Conservation (phyloP, 176 grass and related monocot genomes). For the Bonia amplexicaulis region DNA sequence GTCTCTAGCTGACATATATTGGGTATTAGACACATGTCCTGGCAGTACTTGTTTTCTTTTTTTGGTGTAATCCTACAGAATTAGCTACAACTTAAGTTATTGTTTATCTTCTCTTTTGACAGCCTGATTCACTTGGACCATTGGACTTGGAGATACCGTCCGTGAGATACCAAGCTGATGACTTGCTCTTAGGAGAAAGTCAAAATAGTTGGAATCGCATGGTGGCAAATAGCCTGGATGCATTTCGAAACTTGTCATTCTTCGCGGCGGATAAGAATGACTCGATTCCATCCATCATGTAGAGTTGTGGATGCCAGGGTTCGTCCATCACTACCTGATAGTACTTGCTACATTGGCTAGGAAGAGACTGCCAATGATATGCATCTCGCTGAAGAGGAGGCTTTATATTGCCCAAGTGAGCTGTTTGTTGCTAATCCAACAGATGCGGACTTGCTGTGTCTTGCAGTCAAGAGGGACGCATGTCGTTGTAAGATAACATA, state of each 20-base stretch:
- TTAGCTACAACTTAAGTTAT: conserved; percentile 7
- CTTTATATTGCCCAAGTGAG: conserved; percentile 40
- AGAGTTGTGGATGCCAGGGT: conserved; percentile 3
- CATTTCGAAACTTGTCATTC: conserved; percentile 72
- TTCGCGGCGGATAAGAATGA: conserved; percentile 55
- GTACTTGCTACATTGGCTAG: conserved; percentile 10
- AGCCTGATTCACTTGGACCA: conserved; percentile 92
- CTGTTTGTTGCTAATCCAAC: conserved; percentile 33
- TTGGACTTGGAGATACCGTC: conserved; percentile 69
- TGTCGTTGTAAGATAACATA: conserved; percentile 45
- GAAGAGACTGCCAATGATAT: conserved; percentile 10
- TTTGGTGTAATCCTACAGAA: not conserved
- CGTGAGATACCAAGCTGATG: conserved; percentile 51
- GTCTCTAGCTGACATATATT: conserved; percentile 64
- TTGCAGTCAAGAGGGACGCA: conserved; percentile 12
- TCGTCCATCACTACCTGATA: not conserved
- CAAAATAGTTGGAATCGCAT: conserved; percentile 76
- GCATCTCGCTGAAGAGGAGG: conserved; percentile 17
- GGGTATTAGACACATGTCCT: conserved; percentile 55
- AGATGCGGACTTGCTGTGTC: conserved; percentile 16
- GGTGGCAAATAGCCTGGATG: conserved; percentile 78
- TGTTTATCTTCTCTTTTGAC: conserved; percentile 14
- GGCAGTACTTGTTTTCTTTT: not conserved
- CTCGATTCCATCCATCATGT: conserved; percentile 42
- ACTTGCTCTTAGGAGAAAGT: conserved; percentile 64